A percentile compares a stretch with the other conserved stretches of the same genome.
Conservation (phyloP, 306 rosid genomes). For the Cicer pinnatifidum region DNA sequence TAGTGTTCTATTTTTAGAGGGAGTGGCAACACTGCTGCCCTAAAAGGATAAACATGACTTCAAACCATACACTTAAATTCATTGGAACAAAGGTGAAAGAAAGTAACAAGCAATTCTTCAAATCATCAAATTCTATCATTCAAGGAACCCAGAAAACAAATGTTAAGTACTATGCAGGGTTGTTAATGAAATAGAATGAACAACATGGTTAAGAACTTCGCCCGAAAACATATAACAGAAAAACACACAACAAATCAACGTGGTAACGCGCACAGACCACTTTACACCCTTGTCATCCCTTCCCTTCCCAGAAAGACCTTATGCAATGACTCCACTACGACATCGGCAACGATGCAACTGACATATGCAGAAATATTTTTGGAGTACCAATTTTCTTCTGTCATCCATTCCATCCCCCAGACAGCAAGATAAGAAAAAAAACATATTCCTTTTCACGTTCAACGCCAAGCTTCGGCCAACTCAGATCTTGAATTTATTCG, state of each 20-base stretch:
- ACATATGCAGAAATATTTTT: constrained; percentile 24
- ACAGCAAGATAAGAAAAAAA: constrained; percentile 19
- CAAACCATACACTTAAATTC: constrained; percentile 1
- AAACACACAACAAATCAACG: constrained; percentile 53
- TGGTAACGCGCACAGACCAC: constrained; percentile 43
- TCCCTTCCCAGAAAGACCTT: constrained; percentile 19
- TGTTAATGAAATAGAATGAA: constrained; percentile 48
- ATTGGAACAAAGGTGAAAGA: constrained; percentile 5
- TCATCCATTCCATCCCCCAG: background rate
- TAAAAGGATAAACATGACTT: background rate
- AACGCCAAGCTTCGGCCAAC: constrained; percentile 93
- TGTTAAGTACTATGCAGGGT: constrained; percentile 51
- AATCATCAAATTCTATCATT: constrained; percentile 45
- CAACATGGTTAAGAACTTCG: constrained; percentile 44
- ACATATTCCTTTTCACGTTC: constrained; percentile 44
- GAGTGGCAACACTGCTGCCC: too few relatives aligned
- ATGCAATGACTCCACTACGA: constrained; percentile 33
- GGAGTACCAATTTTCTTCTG: constrained; percentile 31
- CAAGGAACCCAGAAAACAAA: constrained; percentile 33
- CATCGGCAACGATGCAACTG: constrained; percentile 40
- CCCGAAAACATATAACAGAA: constrained; percentile 46
- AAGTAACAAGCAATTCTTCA: constrained; percentile 31
- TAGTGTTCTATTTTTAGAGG: too few relatives aligned
- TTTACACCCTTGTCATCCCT: constrained; percentile 41
- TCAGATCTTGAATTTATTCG: constrained; percentile 79